These are phyloP conservation scores for Erythrophleum ivorense DNA, from an alignment of 331 rosid species.

Conservation along the genomic window DNA sequence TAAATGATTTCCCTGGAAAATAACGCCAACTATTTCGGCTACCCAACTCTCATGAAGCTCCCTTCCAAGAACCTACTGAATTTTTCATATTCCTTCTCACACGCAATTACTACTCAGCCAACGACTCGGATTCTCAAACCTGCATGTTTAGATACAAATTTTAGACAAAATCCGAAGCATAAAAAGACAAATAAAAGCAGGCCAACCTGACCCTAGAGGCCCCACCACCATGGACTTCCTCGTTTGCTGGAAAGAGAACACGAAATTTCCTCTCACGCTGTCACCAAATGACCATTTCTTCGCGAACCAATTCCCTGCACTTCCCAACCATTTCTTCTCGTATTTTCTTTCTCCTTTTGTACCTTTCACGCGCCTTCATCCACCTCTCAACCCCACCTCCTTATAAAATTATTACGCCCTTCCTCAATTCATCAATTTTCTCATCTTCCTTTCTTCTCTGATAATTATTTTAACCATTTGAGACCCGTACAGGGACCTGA, in stretches of 20 bases:
- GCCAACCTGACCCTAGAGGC: not conserved
- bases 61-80: too few species aligned
- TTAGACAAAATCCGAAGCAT: slow-evolving; percentile 3
- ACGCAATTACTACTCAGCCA: too few species aligned
- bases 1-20: not conserved
- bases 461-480: not conserved
- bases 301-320: too few species aligned
- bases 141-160: not conserved
- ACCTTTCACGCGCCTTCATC: slow-evolving; percentile 42
- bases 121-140: not conserved
- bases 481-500: slow-evolving; percentile 3
- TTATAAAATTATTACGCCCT: slow-evolving; percentile 8
- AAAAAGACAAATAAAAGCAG: slow-evolving; percentile 8
- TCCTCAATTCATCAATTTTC: not conserved
- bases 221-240: not conserved
- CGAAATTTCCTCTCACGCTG: slow-evolving; percentile 45
- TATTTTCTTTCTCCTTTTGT: not conserved
- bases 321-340: not conserved
- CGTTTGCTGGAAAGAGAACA: not conserved
- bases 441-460: slow-evolving; percentile 15
- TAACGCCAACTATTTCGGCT: not conserved
- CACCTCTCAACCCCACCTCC: not conserved
- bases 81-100: too few species aligned
- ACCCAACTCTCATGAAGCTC: not conserved
- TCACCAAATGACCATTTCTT: not conserved